Base-by-base conservation (phyloP, 192 early-diverging fungal genomes). In the Linderina pennispora region DNA sequence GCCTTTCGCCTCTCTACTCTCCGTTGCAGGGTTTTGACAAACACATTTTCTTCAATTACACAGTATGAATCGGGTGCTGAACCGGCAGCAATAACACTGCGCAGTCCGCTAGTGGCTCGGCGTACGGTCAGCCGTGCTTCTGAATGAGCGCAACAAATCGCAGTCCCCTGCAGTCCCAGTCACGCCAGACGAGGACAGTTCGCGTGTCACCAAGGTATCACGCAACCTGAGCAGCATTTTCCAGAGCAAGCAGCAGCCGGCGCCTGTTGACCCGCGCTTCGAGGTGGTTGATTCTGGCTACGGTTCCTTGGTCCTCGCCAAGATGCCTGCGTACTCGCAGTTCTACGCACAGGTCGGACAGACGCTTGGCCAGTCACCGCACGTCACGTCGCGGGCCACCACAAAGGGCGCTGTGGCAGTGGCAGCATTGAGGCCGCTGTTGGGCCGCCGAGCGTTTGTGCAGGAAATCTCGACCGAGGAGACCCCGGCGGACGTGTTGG, bases 401-500 rank as follows among this genome's bases (percentile, higher is more conserved):
- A 21, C 45, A 9, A 31, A 17, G 5, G 67, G 67, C 6, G 22
- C 65, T 1, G 33, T 45, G 3, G 40, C 55, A 1, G 53, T 63
- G 0, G 62, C 62, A 5, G 49, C 51, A 1, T 24, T 71, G 10
- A 35, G 53, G 9, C 59, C 66, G 19, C 38, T 71, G 1, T 41
- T 71, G 8, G 67, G 67, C 2, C 67, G 67, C 21, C 43, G 25
- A 6, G 36, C 40, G 19, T 71, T 63, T 44, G 26, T 59, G 11
- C 55, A 59, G 40, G 55, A 63, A 32, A 57, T 83, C 21, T 69
- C 65, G 8, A 89, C 87, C 3, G 43, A 62, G 2, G 39, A 49
- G 1, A 19, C 34, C 5, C 49, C 83, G 14, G 85, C 83, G 22
- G 86, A 87, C 47, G 70, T 86, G 7, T 60, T 88, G 37, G 41